A percentile compares a stretch with the other conserved stretches of the same genome.
Conservation (phyloP, 345 rosid genomes). For the Gossypium raimondii region DNA sequence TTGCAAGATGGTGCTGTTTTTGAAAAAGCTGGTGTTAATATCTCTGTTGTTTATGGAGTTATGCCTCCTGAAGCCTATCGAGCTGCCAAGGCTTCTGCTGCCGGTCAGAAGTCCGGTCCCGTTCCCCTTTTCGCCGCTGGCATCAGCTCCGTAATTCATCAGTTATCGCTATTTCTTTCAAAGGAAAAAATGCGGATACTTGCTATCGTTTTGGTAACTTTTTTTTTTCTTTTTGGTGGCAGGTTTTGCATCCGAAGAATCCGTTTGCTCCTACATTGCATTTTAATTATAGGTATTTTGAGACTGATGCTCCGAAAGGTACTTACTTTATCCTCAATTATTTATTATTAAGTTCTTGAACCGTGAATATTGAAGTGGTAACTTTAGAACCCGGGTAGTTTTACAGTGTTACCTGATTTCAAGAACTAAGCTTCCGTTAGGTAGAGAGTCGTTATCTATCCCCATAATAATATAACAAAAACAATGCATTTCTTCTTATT, state of each 20-base stretch:
- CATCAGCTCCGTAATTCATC: conserved; percentile 66
- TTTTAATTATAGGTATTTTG: conserved; percentile 73
- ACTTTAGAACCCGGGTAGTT: not conserved
- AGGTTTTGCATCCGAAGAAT: conserved; percentile 85
- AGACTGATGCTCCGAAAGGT: conserved; percentile 89
- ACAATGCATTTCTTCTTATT: not conserved
- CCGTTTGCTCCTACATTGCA: conserved; percentile 93
- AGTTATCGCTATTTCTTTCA: not conserved
- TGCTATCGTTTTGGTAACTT: not conserved
- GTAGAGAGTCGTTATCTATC: not conserved
- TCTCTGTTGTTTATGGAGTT: conserved; percentile 90
- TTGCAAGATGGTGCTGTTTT: conserved; percentile 86
- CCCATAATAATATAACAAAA: not conserved
- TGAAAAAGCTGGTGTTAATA: conserved; percentile 98
- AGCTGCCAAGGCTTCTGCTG: conserved; percentile 73
- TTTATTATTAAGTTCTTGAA: not conserved
- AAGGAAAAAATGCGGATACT: not conserved
- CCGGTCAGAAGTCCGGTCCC: conserved; percentile 75
- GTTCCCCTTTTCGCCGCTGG: conserved; percentile 95
- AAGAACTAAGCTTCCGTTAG: not conserved
- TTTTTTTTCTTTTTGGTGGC: conserved; percentile 2
- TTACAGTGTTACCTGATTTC: not conserved
- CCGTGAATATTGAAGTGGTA: too few relatives aligned
- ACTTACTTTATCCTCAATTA: not conserved
- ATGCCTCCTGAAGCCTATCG: conserved; percentile 99